phyloP scores from a whole-genome alignment of 2,329 filamentous ascomycete species.

The Exophiala sideris region DNA sequence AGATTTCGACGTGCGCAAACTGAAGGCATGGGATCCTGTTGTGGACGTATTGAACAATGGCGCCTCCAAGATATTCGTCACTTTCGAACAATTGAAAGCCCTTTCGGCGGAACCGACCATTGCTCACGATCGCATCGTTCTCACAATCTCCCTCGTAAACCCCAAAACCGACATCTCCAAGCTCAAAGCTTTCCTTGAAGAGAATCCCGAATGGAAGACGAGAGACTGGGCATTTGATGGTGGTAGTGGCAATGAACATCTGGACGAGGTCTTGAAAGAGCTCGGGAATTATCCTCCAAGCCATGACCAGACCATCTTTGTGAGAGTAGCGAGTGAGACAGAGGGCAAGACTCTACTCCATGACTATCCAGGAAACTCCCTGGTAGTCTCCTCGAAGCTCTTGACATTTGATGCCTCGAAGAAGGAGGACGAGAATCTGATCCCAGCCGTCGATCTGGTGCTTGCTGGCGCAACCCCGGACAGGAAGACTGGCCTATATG shows the following conservation, averaged over 20 bases:
- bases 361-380: slow-evolving; percentile 35
- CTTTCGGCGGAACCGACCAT: slow-evolving; percentile 53
- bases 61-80: slow-evolving; percentile 79
- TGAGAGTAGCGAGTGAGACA: slow-evolving; percentile 26
- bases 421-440: slow-evolving; percentile 52
- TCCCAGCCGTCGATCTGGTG: slow-evolving; percentile 69
- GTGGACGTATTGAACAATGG: slow-evolving; percentile 79
- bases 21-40: slow-evolving; percentile 69
- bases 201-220: slow-evolving; percentile 30
- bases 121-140: slow-evolving; percentile 54
- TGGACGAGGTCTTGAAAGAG: slow-evolving; percentile 40
- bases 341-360: slow-evolving; percentile 26
- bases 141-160: slow-evolving; percentile 45
- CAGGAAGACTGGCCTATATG: slow-evolving; percentile 75
- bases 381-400: slow-evolving; percentile 65
- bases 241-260: slow-evolving; percentile 37
- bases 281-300: slow-evolving; percentile 33
- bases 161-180: slow-evolving; percentile 34
- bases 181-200: slow-evolving; percentile 40
- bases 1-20: slow-evolving; percentile 71
- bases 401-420: slow-evolving; percentile 65
- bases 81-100: slow-evolving; percentile 61
- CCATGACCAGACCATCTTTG: slow-evolving; percentile 38
- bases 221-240: slow-evolving; percentile 30
- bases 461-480: slow-evolving; percentile 76